These are phyloP conservation scores for Pilatotrama ljubarskyi DNA, from an alignment of 768 basidiomycete species.

Conservation along the genomic window DNA sequence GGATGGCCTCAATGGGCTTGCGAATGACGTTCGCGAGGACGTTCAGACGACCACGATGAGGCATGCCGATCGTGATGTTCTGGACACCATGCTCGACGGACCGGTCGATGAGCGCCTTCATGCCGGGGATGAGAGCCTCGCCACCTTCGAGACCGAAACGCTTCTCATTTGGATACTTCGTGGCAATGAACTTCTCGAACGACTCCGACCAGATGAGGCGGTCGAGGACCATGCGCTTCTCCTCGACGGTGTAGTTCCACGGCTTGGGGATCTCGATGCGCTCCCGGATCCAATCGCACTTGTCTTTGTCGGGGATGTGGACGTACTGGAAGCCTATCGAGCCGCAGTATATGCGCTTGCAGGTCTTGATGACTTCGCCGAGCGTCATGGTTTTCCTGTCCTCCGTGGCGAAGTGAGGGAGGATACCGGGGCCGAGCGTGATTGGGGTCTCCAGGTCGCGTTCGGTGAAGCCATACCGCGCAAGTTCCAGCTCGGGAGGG, in stretches of 20 bases:
- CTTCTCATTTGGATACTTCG: conserved; percentile 99
- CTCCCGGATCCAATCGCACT: conserved; percentile 98
- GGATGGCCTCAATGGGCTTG: conserved; percentile 97
- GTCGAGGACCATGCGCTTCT: conserved; percentile 98
- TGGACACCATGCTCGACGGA: conserved; percentile 97
- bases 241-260: conserved; percentile 96
- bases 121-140: conserved; percentile 95
- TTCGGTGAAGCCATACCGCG: conserved; percentile 93
- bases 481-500: conserved; percentile 90
- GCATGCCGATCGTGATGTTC: conserved; percentile 97
- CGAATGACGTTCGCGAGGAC: conserved; percentile 98
- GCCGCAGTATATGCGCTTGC: conserved; percentile 92
- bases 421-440: conserved; percentile 90
- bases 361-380: conserved; percentile 85
- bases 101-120: conserved; percentile 99
- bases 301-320: conserved; percentile 97
- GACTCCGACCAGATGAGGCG: conserved; percentile 99
- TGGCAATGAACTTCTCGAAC: conserved; percentile 98
- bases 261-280: conserved; percentile 93
- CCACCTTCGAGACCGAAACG: conserved; percentile 98
- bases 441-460: conserved; percentile 93
- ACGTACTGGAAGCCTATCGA: conserved; percentile 88
- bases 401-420: conserved; percentile 90
- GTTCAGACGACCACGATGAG: conserved; percentile 96
- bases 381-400: conserved; percentile 89